phyloP scores from a whole-genome alignment of 192 early-diverging fungal species.

The Coemansia sp. region DNA sequence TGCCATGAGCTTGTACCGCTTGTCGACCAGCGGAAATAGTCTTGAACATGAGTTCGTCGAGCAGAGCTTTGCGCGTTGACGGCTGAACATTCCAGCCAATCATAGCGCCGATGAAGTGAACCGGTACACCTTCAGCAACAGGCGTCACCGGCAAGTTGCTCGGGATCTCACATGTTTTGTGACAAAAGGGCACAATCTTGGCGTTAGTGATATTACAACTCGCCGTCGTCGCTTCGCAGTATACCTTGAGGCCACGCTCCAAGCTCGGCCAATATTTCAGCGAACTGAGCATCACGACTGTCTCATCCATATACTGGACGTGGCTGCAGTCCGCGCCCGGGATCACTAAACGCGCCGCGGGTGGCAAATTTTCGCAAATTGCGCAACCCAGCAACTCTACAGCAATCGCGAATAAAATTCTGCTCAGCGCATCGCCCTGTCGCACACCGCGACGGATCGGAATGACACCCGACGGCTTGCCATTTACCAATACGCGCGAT shows the following conservation, averaged over 20 bases:
- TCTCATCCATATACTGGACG: conserved; percentile 20
- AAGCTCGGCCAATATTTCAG: conserved; percentile 7
- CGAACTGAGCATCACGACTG: conserved; percentile 8
- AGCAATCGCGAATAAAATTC: conserved; percentile 12
- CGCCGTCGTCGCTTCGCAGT: conserved; percentile 13
- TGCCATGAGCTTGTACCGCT: not conserved
- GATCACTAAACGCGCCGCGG: not conserved
- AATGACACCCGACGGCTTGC: conserved; percentile 1
- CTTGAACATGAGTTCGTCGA: not conserved
- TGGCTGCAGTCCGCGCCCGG: conserved; percentile 4
- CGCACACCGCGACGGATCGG: conserved; percentile 7
- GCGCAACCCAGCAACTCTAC: conserved; percentile 14
- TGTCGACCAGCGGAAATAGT: not conserved
- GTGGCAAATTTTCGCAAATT: not conserved
- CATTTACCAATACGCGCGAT: conserved; percentile 9
- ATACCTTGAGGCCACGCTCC: conserved; percentile 3
- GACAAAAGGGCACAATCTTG: conserved; percentile 1
- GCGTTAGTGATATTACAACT: conserved; percentile 12
- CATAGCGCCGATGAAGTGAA: conserved; percentile 7
- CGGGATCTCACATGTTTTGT: not conserved
- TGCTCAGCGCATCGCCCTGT: conserved; percentile 12
- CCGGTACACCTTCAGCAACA: not conserved
- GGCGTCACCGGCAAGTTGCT: not conserved
- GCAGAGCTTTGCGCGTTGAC: too few relatives aligned
- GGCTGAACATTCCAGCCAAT: not conserved